Evolutionary conservation across 1,284 basidiomycete species (phyloP), one percentile per base, ranked within the genome.

Genomic region (Pseudozyma sp.): DNA sequence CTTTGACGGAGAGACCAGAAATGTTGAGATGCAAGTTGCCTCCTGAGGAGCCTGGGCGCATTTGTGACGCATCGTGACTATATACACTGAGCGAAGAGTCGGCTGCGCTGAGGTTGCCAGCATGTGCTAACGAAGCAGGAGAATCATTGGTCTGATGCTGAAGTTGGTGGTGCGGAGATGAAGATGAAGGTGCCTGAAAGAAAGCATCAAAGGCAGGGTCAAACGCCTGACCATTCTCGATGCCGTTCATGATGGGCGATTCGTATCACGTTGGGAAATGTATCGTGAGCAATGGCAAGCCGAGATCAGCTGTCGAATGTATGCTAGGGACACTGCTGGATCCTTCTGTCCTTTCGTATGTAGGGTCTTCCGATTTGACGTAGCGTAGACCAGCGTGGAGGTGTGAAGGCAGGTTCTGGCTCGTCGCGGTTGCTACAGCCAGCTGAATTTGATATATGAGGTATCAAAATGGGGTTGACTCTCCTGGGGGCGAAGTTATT

Each of bases 1-100:
- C 48, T 12, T 76, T 67, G 14, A 76, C 64, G 3, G 72, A 76
- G n/a, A 76, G 64, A 21, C 51, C 54, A 2, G 72, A 76, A 21
- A 76, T 76, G 51, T 76, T 76, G 52, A 76, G 72, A 53, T 76
- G 63, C 9, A 76, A 52, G 34, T 76, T 70, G 63, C 52, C 43
- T 36, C 66, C 66, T 25, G 72, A 70, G 1, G 72, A 67, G 51
- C 40, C 58, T 36, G 60, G 64, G 10, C 63, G 67, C 63, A 70
- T 67, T 12, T 31, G 35, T 21, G 51, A 18, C 0, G 47, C 18
- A 42, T 65, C 62, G 36, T 67, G 36, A 25, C 49, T 52, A 38
- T 45, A 66, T 11, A 53, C 51, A 31, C 47, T 49, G 36, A 59
- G 52, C 13, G 67, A 71, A 4, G 64, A 19, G 31, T 67, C 59